phyloP scores from a whole-genome alignment of 495 filamentous ascomycete species.

The Letharia columbiana region DNA sequence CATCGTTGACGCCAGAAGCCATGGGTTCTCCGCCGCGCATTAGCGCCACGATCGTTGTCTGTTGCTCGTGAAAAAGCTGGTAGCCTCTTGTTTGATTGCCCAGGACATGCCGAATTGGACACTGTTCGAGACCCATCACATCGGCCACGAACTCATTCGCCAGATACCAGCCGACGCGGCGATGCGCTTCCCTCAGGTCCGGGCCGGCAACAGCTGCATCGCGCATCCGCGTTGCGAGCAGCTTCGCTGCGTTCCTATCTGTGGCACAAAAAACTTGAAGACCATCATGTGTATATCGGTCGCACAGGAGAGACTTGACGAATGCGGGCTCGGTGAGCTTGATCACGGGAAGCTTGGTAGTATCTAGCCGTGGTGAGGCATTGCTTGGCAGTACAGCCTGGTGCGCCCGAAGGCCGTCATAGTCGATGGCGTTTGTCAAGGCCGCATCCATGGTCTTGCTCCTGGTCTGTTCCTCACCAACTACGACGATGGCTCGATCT shows the following conservation, averaged over 20 bases:
- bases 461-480: constrained; percentile 41
- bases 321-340: constrained; percentile 33
- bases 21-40: constrained; percentile 63
- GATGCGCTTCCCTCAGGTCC: constrained; percentile 44
- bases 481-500: constrained; percentile 50
- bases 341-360: constrained; percentile 37
- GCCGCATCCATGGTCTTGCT: constrained; percentile 50
- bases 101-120: constrained; percentile 46
- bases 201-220: constrained; percentile 42
- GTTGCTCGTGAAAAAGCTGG: constrained; percentile 41
- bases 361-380: constrained; percentile 39
- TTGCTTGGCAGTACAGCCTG: constrained; percentile 43
- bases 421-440: constrained; percentile 38
- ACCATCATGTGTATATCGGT: constrained; percentile 14
- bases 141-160: constrained; percentile 41
- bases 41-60: constrained; percentile 50
- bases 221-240: constrained; percentile 52
- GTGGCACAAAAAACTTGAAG: constrained; percentile 40
- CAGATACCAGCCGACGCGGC: constrained; percentile 45
- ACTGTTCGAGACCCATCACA: constrained; percentile 46
- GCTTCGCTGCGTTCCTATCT: constrained; percentile 36
- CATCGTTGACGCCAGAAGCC: constrained; percentile 54
- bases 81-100: constrained; percentile 42
- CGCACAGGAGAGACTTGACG: constrained; percentile 31
- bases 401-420: constrained; percentile 33